These are phyloP conservation scores for Pyrenophora teres DNA, from an alignment of 2,329 filamentous ascomycete genomes.

Conservation along the genomic window DNA sequence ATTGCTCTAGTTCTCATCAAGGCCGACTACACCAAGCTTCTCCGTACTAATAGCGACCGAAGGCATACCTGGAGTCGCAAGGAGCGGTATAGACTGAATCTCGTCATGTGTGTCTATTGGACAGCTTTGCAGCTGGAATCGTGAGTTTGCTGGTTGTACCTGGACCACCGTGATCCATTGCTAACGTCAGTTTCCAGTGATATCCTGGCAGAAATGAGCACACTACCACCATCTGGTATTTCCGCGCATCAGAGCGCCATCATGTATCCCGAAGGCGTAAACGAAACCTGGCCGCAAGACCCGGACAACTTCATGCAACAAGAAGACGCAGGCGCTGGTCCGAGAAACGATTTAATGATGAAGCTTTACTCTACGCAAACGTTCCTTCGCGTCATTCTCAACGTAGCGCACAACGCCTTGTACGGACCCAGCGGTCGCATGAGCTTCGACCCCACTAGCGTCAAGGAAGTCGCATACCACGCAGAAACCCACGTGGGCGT, in stretches of 20 bases:
- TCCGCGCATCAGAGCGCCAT: slow-evolving; percentile 63
- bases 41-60: slow-evolving; percentile 27
- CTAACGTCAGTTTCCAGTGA: slow-evolving; percentile 61
- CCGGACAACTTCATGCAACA: slow-evolving; percentile 8
- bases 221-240: slow-evolving; percentile 64
- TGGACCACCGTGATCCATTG: not conserved
- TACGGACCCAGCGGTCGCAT: slow-evolving; percentile 51
- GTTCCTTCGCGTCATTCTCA: slow-evolving; percentile 62
- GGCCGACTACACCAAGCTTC: slow-evolving; percentile 51
- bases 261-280: slow-evolving; percentile 67
- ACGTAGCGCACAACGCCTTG: slow-evolving; percentile 60
- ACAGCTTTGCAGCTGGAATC: slow-evolving; percentile 91
- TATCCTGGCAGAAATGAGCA: slow-evolving; percentile 82
- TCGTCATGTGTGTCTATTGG: slow-evolving; percentile 76
- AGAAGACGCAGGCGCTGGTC: slow-evolving; percentile 15
- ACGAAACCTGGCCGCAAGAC: slow-evolving; percentile 42
- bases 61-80: slow-evolving; percentile 21
- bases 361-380: slow-evolving; percentile 66
- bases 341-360: slow-evolving; percentile 52
- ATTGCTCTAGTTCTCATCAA: slow-evolving; percentile 74
- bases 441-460: slow-evolving; percentile 41
- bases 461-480: slow-evolving; percentile 36
- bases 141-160: slow-evolving; percentile 50
- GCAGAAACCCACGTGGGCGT: slow-evolving; percentile 47
- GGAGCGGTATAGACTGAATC: slow-evolving; percentile 43